Percentiles rank a stretch among this genome's conserved stretches.
These are phyloP conservation scores for Fraxinus dipetala DNA, from an alignment of 305 asterid species.

Conservation along the genomic window DNA sequence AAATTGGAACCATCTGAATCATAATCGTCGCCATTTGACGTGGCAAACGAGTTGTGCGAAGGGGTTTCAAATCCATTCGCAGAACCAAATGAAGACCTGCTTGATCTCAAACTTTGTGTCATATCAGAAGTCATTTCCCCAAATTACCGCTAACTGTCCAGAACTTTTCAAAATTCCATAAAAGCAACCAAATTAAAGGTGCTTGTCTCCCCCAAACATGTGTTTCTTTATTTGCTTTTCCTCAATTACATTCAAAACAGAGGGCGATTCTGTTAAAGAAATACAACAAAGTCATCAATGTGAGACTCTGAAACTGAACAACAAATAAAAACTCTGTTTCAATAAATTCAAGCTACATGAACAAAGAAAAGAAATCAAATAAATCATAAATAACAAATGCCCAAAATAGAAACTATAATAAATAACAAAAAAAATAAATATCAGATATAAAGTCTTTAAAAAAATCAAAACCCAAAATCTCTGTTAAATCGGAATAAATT, in stretches of 20 bases:
- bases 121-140: conserved; percentile 62
- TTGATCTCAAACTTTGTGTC: conserved; percentile 77
- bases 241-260: not conserved
- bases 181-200: conserved; percentile 21
- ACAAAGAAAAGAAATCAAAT: not conserved
- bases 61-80: conserved; percentile 74
- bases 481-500: not conserved
- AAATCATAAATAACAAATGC: not conserved
- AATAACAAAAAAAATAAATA: not conserved
- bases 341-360: conserved; percentile 1
- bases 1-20: conserved; percentile 94
- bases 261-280: conserved; percentile 13
- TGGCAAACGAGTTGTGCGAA: conserved; percentile 55
- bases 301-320: not conserved
- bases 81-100: conserved; percentile 75
- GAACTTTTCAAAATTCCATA: conserved; percentile 11
- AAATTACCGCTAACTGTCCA: conserved; percentile 13
- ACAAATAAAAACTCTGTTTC: not conserved
- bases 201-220: not conserved
- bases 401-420: not conserved
- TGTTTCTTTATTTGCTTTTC: conserved; percentile 3
- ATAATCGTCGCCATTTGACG: conserved; percentile 78
- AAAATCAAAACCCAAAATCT: not conserved
- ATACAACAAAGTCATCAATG: conserved; percentile 15
- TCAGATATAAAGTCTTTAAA: not conserved